A percentile compares a stretch with the other conserved stretches of the same genome.
Evolutionary conservation across 768 basidiomycete species (phyloP).

Genomic region (Heimioporus sp.): DNA sequence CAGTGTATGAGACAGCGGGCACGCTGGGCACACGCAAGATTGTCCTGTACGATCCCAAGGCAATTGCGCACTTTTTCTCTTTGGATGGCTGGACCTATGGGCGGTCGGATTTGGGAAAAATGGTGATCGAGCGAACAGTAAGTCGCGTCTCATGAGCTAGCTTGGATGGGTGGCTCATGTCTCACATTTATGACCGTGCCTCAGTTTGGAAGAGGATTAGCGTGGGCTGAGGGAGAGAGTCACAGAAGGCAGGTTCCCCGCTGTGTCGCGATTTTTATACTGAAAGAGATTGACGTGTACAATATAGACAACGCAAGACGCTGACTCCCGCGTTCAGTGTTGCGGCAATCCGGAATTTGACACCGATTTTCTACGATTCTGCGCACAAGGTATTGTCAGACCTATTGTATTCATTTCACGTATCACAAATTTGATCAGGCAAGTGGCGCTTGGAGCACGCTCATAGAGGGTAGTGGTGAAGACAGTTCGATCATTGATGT

Average conservation of each 20-base stretch:
- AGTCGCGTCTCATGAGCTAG: background rate
- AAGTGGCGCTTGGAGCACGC: slow-evolving; percentile 29
- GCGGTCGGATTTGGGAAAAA: slow-evolving; percentile 33
- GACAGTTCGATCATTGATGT: slow-evolving; percentile 34
- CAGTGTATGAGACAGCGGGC: slow-evolving; percentile 8
- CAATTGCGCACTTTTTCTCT: slow-evolving; percentile 9
- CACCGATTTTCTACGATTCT: slow-evolving; percentile 26
- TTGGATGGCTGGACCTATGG: slow-evolving; percentile 35
- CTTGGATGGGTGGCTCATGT: background rate
- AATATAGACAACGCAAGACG: slow-evolving; percentile 26
- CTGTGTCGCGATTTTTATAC: background rate
- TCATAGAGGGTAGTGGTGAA: slow-evolving; percentile 18
- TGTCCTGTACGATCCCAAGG: slow-evolving; percentile 40
- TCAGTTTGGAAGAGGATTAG: slow-evolving; percentile 30
- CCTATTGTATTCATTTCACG: too few species aligned
- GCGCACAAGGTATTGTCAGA: slow-evolving; percentile 22
- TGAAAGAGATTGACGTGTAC: background rate
- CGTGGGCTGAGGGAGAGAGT: slow-evolving; percentile 37
- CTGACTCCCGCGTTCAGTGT: slow-evolving; percentile 26
- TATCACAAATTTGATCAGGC: slow-evolving; percentile 14
- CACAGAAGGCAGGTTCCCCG: slow-evolving; percentile 37
- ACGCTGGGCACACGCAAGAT: slow-evolving; percentile 10
- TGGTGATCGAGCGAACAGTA: slow-evolving; percentile 29
- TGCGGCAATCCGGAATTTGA: slow-evolving; percentile 21
- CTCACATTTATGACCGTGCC: too few species aligned